A percentile compares a stretch with the other conserved stretches of the same genome.
These are phyloP conservation scores for Gossypium ekmanianum DNA, from an alignment of 345 rosid genomes.

Conservation along the genomic window DNA sequence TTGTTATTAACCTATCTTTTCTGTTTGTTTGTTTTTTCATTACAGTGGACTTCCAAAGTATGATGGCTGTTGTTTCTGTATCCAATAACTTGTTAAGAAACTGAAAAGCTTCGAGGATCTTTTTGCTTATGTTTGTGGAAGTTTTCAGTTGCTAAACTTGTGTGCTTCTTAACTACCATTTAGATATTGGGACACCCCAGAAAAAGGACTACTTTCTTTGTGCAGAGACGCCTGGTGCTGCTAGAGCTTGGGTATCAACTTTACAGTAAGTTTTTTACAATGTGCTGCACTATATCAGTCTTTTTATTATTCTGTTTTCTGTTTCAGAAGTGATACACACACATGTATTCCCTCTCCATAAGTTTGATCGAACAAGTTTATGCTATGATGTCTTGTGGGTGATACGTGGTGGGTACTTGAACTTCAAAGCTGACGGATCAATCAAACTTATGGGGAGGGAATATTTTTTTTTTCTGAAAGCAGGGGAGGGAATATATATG, in stretches of 20 bases:
- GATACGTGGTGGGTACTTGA: background rate
- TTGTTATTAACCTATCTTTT: constrained; percentile 13
- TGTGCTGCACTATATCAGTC: background rate
- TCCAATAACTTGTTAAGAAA: constrained; percentile 35
- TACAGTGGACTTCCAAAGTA: constrained; percentile 93
- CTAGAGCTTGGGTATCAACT: constrained; percentile 97
- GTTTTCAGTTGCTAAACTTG: background rate
- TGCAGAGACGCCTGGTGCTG: constrained; percentile 95
- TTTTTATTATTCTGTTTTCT: background rate
- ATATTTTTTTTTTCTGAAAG: background rate
- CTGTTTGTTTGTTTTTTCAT: constrained; percentile 3
- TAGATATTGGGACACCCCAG: constrained; percentile 98
- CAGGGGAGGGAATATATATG: no score
- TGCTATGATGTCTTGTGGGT: background rate
- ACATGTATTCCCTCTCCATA: background rate
- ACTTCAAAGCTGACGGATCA: background rate
- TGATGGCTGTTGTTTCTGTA: constrained; percentile 96
- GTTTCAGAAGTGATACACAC: background rate
- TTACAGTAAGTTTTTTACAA: constrained; percentile 60
- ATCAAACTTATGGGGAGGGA: background rate
- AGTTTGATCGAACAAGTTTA: background rate
- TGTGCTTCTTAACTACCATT: constrained; percentile 38
- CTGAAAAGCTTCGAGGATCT: constrained; percentile 1
- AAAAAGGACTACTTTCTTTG: constrained; percentile 93
- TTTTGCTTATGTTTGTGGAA: background rate